phyloP scores from a whole-genome alignment of 2,329 filamentous ascomycete genomes.

The Aureobasidium musti region DNA sequence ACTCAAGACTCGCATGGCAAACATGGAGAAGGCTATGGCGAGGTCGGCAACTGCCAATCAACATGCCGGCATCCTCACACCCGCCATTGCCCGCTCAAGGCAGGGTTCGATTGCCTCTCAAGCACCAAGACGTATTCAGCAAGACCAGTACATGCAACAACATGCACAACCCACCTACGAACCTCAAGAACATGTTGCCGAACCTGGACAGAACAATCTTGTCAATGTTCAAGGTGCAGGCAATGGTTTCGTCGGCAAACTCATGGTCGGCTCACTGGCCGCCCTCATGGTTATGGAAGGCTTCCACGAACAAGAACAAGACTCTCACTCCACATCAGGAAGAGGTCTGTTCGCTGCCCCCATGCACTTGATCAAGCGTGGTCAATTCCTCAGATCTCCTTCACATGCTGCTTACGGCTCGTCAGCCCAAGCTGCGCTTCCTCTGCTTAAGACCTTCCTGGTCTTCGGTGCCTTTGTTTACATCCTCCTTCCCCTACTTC shows the following conservation, averaged over 20 bases:
- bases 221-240: slow-evolving; percentile 45
- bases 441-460: slow-evolving; percentile 54
- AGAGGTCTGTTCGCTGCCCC: slow-evolving; percentile 50
- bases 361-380: slow-evolving; percentile 41
- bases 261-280: slow-evolving; percentile 91
- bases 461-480: slow-evolving; percentile 59
- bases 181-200: slow-evolving; percentile 38
- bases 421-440: slow-evolving; percentile 39
- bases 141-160: slow-evolving; percentile 41
- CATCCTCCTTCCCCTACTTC: slow-evolving; percentile 58
- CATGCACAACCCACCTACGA: slow-evolving; percentile 40
- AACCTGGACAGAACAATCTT: slow-evolving; percentile 43
- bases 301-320: slow-evolving; percentile 64
- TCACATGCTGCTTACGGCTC: slow-evolving; percentile 22
- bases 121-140: slow-evolving; percentile 30
- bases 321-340: slow-evolving; percentile 49
- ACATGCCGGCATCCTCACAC: slow-evolving; percentile 35
- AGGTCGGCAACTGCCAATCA: slow-evolving; percentile 31
- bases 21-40: slow-evolving; percentile 67
- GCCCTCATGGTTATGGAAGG: slow-evolving; percentile 91
- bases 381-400: slow-evolving; percentile 26
- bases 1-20: slow-evolving; percentile 71
- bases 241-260: slow-evolving; percentile 64
- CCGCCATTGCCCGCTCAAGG: slow-evolving; percentile 35
- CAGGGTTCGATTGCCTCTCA: slow-evolving; percentile 26